Evolutionary conservation across 2,329 filamentous ascomycete species (phyloP), one percentile per base, ranked within the genome.

Genomic region (Beauveria caledonica): DNA sequence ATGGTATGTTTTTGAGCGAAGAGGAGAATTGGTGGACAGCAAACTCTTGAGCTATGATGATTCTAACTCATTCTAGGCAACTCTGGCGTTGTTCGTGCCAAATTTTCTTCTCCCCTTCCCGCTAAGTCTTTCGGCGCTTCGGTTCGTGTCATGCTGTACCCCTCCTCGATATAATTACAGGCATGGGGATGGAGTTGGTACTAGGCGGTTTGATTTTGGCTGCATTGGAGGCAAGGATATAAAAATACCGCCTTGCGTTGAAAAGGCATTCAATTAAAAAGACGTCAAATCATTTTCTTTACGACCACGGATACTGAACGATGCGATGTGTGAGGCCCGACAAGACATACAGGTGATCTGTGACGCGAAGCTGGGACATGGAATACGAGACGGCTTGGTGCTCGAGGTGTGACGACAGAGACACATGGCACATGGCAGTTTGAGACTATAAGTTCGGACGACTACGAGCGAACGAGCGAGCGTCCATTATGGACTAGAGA

Each of bases 81-180:
- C 89, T 96, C 90, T 71, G 94, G 94, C 74, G 90, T 97, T 75
- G 94, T 99, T 77, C 89, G 94, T 78, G 93, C 92, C 80, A 93
- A 96, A 82, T 99, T 99, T 88, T 83, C 88, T 78, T 85, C 86
- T 81, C 96, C 96, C 79, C 92, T 99, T 70, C 94, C 94, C 75
- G 86, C 94, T 73, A 92, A 92, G 84, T 92, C 90, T 76, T 97
- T 97, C 84, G 92, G 92, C 81, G 91, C 92, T 77, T 92, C 90
- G 73, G 89, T 96, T 82, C 88, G 92, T 80, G 86, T 96, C 80
- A 96, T 96, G 92, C 85, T 96, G 80, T 96, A 96, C 86, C 92
- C 92, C 79, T 95, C 91, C 76, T 92, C 90, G 83, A 94, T 97
- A 88, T 96, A 93, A 88, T 80, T 72, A 74, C 73, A 73, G 74